Percentiles rank a stretch among this genome's conserved stretches.
phyloP scores from a whole-genome alignment of 2,329 filamentous ascomycete genomes.

The Westerdykella aurantiaca region DNA sequence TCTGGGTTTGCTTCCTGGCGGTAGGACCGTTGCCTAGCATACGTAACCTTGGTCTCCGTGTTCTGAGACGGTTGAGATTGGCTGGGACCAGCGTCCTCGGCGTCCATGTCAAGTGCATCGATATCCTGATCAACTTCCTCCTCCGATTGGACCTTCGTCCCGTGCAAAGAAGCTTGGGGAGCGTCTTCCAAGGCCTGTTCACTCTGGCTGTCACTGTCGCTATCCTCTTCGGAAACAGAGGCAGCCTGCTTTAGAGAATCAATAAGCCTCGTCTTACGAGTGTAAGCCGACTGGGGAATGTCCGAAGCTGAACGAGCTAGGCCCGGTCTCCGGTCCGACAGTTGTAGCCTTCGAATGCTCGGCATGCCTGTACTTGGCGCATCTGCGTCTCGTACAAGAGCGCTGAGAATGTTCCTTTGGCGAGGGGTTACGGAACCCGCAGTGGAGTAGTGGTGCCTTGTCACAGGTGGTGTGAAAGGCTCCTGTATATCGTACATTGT shows the following conservation, averaged over 20 bases:
- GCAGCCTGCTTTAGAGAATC: constrained; percentile 26
- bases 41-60: constrained; percentile 47
- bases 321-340: constrained; percentile 22
- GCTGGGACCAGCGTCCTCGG: constrained; percentile 11
- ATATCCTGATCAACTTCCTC: neutral
- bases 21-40: constrained; percentile 55
- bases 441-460: constrained; percentile 6
- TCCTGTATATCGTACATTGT: constrained; percentile 35
- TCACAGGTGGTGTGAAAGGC: constrained; percentile 16
- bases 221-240: constrained; percentile 21
- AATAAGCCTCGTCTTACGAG: constrained; percentile 26
- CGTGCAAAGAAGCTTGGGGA: neutral
- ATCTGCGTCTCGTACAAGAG: constrained; percentile 26
- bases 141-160: neutral
- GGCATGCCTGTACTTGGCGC: constrained; percentile 25
- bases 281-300: constrained; percentile 18
- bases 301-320: constrained; percentile 31
- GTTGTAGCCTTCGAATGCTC: constrained; percentile 25
- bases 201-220: constrained; percentile 18
- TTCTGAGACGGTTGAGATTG: constrained; percentile 27
- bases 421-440: constrained; percentile 33
- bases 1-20: constrained; percentile 49
- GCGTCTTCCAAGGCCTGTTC: constrained; percentile 8
- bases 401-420: constrained; percentile 31
- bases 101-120: constrained; percentile 14